Base-by-base conservation (phyloP, 2,329 filamentous ascomycete species). In the Bretziella fagacearum region DNA sequence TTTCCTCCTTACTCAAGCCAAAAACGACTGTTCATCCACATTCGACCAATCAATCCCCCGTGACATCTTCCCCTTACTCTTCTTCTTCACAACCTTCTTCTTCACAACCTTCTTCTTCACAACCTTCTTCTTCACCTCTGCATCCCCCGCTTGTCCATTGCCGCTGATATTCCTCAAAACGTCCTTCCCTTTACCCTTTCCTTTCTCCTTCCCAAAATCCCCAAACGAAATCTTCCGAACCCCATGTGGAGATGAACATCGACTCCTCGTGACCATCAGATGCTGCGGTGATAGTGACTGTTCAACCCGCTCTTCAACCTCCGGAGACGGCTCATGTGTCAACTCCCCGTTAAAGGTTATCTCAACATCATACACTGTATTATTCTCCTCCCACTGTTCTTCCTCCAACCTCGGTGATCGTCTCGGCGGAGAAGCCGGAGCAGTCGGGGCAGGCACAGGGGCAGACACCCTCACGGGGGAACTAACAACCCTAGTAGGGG, bases 11-110 rank as follows among this genome's bases (percentile, higher is more conserved):
- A n/a, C 25, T 47, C 40, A 48, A 10, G 39, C 30, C 11, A 43
- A 8, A n/a, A 48, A 39, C 4, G 46, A 48, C 20, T 18, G 18
- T 29, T 42, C 39, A 13, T 48, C 46, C 2, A 48, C 23, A 22
- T 22, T 32, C 2, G 39, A 26, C 39, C 46, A 48, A 20, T n/a
- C 11, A 23, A 32, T 26, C 25, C 32, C 37, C 22, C 30, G 17
- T 2, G 18, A 7, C 5, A 7, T 5, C n/a, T 35, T 36, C 45
- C 41, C 41, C 27, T 42, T 44, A 6, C 18, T 29, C 26, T 42
- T 42, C 20, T 42, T 22, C 39, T 22, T 42, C 23, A 18, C 39
- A 13, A 15, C 27, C 32, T 35, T 5, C 32, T 15, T 35, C 32
- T 5, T 15, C 35, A 10, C 6, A 6, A 20, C 35, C 35, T 5